Conservation (phyloP, 176 grass and related monocot species). For the Eragrostis curvula region DNA sequence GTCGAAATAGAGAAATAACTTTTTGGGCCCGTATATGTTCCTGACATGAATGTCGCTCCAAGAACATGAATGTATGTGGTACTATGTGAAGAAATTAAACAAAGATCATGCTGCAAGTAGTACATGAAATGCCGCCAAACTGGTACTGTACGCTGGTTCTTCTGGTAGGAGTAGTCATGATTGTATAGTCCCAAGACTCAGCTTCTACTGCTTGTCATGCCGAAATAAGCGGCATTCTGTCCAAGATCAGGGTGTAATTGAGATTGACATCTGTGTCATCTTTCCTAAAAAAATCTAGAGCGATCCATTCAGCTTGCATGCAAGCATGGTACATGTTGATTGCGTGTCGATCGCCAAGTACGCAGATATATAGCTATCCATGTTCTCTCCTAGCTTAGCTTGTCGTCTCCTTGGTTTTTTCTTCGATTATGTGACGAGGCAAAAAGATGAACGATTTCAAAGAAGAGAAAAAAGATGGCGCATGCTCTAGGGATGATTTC, state of each 20-base stretch:
- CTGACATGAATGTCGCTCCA: not conserved
- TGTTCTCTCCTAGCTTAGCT: not conserved
- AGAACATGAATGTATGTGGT: not conserved
- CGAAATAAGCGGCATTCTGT: conserved; percentile 39
- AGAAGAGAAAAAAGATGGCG: too few relatives aligned
- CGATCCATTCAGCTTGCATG: not conserved
- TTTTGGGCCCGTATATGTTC: not conserved
- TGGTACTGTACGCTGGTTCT: not conserved
- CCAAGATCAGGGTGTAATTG: not conserved
- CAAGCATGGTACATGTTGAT: not conserved
- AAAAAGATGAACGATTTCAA: too few relatives aligned
- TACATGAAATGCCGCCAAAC: conserved; percentile 19
- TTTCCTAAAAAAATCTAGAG: not conserved
- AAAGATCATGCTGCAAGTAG: not conserved
- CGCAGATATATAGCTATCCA: not conserved
- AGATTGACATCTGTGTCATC: conserved; percentile 24
- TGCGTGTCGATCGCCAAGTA: not conserved
- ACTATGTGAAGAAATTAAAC: not conserved
- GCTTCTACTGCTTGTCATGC: conserved; percentile 39
- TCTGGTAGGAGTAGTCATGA: not conserved
- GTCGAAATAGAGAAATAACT: not conserved
- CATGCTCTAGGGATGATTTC: too few relatives aligned
- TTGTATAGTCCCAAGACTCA: conserved; percentile 24
- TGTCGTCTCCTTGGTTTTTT: too few relatives aligned
- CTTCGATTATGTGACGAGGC: too few relatives aligned